Conservation (phyloP, 345 rosid genomes). For the Kernera saxatilis region DNA sequence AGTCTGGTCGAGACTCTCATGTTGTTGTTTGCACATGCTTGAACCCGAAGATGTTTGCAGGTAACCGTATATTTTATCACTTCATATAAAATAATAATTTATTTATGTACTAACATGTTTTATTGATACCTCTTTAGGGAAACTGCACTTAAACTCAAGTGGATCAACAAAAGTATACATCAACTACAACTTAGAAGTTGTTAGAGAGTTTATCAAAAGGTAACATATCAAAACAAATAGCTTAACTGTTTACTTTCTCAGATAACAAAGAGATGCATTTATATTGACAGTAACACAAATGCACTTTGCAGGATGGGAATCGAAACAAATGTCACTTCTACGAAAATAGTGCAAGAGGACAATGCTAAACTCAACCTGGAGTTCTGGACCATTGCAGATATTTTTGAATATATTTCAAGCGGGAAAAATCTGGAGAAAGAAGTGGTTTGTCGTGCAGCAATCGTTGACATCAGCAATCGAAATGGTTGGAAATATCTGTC, state of each 20-base stretch:
- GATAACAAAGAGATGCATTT: no score
- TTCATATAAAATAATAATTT: no score
- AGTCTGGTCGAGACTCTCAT: rapidly evolving
- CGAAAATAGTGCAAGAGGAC: no score
- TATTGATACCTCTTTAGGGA: no score
- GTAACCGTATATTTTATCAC: neutral
- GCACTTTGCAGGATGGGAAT: neutral
- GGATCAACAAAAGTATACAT: neutral
- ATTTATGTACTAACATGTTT: no score
- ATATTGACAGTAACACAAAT: no score
- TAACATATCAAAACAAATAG: no score
- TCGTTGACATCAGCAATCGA: neutral
- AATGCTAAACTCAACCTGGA: no score
- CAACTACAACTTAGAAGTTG: neutral
- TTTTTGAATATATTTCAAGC: neutral
- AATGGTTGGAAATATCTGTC: neutral
- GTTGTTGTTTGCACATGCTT: neutral
- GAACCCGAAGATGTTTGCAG: neutral
- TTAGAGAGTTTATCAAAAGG: neutral
- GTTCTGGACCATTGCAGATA: neutral
- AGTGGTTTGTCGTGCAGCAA: neutral
- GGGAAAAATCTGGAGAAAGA: neutral
- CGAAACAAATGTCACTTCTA: no score
- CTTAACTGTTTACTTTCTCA: no score
- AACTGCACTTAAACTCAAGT: neutral